Evolutionary conservation across 2,329 filamentous ascomycete species (phyloP).

Genomic region (Pestalotiopsis sp.): DNA sequence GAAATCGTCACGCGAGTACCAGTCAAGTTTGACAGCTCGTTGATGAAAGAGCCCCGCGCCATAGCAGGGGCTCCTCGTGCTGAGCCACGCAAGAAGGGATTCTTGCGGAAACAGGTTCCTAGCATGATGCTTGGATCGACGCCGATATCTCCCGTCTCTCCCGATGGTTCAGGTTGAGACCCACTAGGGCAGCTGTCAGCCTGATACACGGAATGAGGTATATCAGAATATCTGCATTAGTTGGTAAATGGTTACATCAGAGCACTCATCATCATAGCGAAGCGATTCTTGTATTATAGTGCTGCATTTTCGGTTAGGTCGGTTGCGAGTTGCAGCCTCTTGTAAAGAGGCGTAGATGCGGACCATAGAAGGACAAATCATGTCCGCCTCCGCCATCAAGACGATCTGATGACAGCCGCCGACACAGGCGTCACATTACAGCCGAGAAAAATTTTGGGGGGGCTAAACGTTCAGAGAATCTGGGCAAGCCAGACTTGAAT

Average conservation of each 20-base stretch:
- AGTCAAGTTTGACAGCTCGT: conserved; percentile 77
- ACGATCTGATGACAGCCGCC: background rate
- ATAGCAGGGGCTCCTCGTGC: conserved; percentile 83
- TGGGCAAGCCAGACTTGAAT: conserved; percentile 1
- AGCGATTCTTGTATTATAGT: conserved; percentile 22
- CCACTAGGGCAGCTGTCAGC: background rate
- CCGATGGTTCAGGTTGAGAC: conserved; percentile 16
- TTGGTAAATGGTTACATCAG: conserved; percentile 20
- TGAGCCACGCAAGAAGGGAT: conserved; percentile 51
- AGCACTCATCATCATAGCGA: conserved; percentile 1
- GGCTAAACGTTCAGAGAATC: background rate
- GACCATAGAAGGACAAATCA: background rate
- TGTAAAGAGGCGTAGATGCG: background rate
- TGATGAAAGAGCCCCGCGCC: conserved; percentile 91
- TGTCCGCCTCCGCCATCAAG: too few relatives aligned
- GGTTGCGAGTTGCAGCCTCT: background rate
- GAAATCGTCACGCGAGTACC: conserved; percentile 68
- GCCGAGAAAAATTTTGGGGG: background rate
- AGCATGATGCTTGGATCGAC: conserved; percentile 33
- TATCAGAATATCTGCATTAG: background rate
- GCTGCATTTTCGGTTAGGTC: conserved; percentile 10
- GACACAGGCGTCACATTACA: background rate
- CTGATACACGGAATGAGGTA: background rate
- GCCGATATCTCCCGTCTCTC: conserved; percentile 27
- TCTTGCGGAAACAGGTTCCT: conserved; percentile 60